These are phyloP conservation scores for Xylaria flabelliformis DNA, from an alignment of 495 filamentous ascomycete genomes.

Conservation along the genomic window DNA sequence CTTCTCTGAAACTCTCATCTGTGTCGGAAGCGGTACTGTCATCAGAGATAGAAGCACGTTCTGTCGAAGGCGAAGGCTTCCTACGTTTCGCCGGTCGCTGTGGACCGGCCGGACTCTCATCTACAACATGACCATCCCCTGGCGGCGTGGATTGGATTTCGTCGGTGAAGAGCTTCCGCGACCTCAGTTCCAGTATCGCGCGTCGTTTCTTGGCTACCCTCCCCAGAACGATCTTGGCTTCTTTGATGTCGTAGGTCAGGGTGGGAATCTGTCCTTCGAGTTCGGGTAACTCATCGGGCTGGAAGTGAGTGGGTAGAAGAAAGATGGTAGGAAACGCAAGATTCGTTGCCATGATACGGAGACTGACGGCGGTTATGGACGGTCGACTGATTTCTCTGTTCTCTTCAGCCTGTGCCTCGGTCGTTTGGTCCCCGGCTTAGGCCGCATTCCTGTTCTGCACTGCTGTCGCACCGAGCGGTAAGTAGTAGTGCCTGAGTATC, in stretches of 20 bases:
- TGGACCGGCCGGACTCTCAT: background rate
- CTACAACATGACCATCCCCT: slow-evolving; percentile 18
- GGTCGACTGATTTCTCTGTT: background rate
- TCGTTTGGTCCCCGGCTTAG: background rate
- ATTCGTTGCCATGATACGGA: slow-evolving; percentile 19
- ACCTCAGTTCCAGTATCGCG: slow-evolving; percentile 77
- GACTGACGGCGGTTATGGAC: background rate
- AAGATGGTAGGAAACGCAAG: slow-evolving; percentile 70
- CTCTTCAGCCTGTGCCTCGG: background rate
- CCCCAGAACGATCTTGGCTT: slow-evolving; percentile 77
- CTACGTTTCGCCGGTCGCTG: slow-evolving; percentile 43
- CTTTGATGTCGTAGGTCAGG: slow-evolving; percentile 73
- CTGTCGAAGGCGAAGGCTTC: slow-evolving; percentile 31
- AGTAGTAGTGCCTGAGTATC: slow-evolving; percentile 19
- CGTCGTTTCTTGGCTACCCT: slow-evolving; percentile 71
- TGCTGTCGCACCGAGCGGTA: background rate
- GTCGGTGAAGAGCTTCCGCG: slow-evolving; percentile 63
- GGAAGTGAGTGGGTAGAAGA: slow-evolving; percentile 74
- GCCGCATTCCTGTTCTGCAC: background rate
- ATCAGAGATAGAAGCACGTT: background rate
- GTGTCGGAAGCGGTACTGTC: background rate
- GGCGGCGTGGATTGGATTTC: slow-evolving; percentile 54
- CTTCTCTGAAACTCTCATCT: slow-evolving; percentile 2
- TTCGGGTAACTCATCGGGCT: slow-evolving; percentile 62
- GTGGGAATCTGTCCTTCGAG: slow-evolving; percentile 67